Percentiles rank a stretch among this genome's conserved stretches.
Conservation (phyloP, 495 filamentous ascomycete species). For the Tuber melanosporum region DNA sequence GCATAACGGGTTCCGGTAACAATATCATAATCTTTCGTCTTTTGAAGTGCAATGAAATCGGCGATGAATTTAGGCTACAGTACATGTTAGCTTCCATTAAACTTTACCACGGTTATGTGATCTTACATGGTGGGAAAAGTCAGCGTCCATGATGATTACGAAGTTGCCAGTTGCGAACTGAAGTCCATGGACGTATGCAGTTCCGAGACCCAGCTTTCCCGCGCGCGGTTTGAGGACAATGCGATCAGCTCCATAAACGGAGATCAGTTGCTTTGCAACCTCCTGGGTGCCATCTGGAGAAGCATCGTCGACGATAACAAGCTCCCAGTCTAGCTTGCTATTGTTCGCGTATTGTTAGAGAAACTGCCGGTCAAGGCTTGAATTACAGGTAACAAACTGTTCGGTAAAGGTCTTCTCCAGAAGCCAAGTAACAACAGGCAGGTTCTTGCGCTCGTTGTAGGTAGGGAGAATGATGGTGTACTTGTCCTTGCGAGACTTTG, state of each 20-base stretch:
- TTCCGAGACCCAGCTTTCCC: slow-evolving; percentile 93
- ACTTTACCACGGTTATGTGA: slow-evolving; percentile 7
- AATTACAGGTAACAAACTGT: slow-evolving; percentile 50
- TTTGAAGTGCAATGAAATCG: slow-evolving; percentile 41
- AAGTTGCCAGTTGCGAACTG: slow-evolving; percentile 82
- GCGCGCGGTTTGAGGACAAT: slow-evolving; percentile 78
- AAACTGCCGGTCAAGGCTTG: neutral
- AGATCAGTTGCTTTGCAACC: slow-evolving; percentile 80
- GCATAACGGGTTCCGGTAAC: slow-evolving; percentile 94
- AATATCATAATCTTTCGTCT: slow-evolving; percentile 71
- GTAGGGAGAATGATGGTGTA: slow-evolving; percentile 97
- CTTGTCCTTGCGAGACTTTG: slow-evolving; percentile 52
- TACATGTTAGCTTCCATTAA: neutral
- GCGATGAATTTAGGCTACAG: slow-evolving; percentile 41
- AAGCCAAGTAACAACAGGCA: slow-evolving; percentile 92
- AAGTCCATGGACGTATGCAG: slow-evolving; percentile 92
- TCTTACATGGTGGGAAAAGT: slow-evolving; percentile 83
- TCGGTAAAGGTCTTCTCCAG: slow-evolving; percentile 84
- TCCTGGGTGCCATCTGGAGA: slow-evolving; percentile 92
- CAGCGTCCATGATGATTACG: slow-evolving; percentile 99
- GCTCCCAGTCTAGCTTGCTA: slow-evolving; percentile 93
- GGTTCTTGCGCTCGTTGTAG: slow-evolving; percentile 95
- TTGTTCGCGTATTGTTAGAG: neutral
- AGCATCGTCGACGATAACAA: slow-evolving; percentile 91
- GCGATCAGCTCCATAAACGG: slow-evolving; percentile 64